A percentile compares a stretch with the other conserved stretches of the same genome.
phyloP scores from a whole-genome alignment of 2,329 filamentous ascomycete species.

The Nemania abortiva region DNA sequence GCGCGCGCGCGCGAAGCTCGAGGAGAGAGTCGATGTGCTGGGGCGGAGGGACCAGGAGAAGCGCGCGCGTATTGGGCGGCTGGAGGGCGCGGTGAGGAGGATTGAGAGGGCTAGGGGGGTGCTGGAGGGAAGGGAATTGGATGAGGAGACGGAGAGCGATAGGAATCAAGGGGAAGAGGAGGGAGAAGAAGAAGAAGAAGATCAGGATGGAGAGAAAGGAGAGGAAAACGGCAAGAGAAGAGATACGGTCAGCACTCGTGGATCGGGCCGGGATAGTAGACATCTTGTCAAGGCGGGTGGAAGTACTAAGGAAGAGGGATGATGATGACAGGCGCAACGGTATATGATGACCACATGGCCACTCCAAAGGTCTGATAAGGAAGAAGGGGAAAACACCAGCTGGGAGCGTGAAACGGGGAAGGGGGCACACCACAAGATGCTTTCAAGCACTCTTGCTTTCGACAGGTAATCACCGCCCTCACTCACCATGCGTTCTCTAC shows the following conservation, averaged over 20 bases:
- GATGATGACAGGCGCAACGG: neutral
- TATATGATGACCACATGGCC: too few relatives aligned
- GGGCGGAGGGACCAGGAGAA: conserved; percentile 79
- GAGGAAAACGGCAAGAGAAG: neutral
- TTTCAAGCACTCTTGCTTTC: too few relatives aligned
- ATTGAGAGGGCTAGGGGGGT: conserved; percentile 78
- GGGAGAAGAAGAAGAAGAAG: neutral
- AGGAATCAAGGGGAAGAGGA: neutral
- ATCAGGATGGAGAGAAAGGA: neutral
- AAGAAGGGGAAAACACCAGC: neutral
- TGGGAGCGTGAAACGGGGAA: neutral
- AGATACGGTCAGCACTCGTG: too few relatives aligned
- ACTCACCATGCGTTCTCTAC: too few relatives aligned
- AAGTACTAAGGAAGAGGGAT: neutral
- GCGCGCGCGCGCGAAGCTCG: conserved; percentile 75
- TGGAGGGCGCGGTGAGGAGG: conserved; percentile 77
- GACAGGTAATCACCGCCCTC: too few relatives aligned
- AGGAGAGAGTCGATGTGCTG: conserved; percentile 75
- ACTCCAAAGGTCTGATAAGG: too few relatives aligned
- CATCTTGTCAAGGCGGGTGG: neutral
- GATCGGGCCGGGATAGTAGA: neutral
- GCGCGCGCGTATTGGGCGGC: conserved; percentile 72
- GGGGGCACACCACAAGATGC: too few relatives aligned
- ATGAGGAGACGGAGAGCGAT: neutral
- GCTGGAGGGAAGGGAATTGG: conserved; percentile 55